These are phyloP conservation scores for Gossypium rotundifolium DNA, from an alignment of 345 rosid genomes.

Conservation along the genomic window DNA sequence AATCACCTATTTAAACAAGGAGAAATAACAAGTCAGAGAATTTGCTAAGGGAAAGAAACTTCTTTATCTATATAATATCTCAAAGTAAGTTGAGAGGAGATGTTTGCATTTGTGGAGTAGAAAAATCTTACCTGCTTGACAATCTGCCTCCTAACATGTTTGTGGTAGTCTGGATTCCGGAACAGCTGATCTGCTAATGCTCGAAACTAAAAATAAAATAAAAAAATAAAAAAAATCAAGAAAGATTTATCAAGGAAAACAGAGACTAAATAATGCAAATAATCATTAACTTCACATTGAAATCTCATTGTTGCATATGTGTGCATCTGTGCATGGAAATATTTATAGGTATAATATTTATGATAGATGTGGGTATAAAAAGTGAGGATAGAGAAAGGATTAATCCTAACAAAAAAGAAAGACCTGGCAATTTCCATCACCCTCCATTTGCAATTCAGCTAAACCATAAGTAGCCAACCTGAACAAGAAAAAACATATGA, in stretches of 20 bases:
- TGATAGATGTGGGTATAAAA: background rate
- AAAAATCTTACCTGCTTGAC: constrained; percentile 66
- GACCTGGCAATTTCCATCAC: constrained; percentile 98
- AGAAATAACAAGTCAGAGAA: background rate
- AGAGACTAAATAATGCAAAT: background rate
- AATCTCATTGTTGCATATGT: background rate
- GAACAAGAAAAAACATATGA: constrained; percentile 16
- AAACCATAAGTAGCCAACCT: constrained; percentile 81
- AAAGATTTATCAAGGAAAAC: background rate
- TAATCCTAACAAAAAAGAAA: constrained; percentile 13
- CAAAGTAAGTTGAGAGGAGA: background rate
- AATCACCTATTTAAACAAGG: background rate
- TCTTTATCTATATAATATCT: background rate
- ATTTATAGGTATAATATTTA: background rate
- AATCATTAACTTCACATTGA: background rate
- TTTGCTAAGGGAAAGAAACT: background rate
- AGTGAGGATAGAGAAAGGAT: background rate
- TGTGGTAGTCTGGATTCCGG: constrained; percentile 76
- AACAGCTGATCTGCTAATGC: constrained; percentile 92
- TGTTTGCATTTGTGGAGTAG: background rate
- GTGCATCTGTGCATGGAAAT: background rate
- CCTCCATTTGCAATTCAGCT: constrained; percentile 81
- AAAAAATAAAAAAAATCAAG: background rate
- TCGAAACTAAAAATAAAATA: constrained; percentile 54
- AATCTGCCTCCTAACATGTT: constrained; percentile 68